Percentiles rank a stretch among this genome's conserved stretches.
These are phyloP conservation scores for Cymodocea nodosa DNA, from an alignment of 116 monocot species.

Conservation along the genomic window DNA sequence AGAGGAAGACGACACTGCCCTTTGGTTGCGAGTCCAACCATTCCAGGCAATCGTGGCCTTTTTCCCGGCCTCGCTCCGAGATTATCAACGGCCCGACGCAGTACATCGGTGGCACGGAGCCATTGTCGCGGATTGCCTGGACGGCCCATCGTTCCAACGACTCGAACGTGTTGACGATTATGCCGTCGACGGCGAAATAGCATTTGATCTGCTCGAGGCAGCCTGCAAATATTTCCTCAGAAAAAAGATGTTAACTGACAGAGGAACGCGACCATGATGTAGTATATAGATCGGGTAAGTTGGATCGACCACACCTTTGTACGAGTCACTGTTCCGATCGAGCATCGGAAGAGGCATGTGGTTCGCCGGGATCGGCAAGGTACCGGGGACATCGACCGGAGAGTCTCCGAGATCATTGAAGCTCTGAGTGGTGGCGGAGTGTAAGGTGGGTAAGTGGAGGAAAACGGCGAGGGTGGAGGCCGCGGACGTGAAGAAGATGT, in stretches of 20 bases:
- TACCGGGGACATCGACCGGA: conserved; percentile 8
- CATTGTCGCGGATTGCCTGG: neutral
- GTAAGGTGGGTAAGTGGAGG: conserved; percentile 21
- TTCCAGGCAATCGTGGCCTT: conserved; percentile 10
- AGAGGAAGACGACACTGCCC: conserved; percentile 49
- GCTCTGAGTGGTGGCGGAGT: conserved; percentile 3
- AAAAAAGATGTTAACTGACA: no score
- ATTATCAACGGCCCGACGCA: conserved; percentile 31
- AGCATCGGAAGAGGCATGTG: conserved; percentile 24
- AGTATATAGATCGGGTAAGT: no score
- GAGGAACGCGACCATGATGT: no score
- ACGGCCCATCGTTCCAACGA: conserved; percentile 20
- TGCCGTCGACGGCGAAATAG: conserved; percentile 7
- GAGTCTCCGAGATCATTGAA: conserved; percentile 31
- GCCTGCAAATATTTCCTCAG: no score
- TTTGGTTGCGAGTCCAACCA: conserved; percentile 54
- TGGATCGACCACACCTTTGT: conserved; percentile 2
- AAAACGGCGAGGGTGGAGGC: conserved; percentile 17
- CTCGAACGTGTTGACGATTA: conserved; percentile 39
- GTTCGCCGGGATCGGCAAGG: conserved; percentile 21
- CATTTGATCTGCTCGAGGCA: neutral
- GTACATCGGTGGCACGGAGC: conserved; percentile 6
- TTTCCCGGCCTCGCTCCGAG: neutral
- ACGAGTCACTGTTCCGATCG: conserved; percentile 23
- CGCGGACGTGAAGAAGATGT: conserved; percentile 30